Evolutionary conservation across 495 filamentous ascomycete genomes (phyloP).

Genomic region (Aspergillus ostianus): DNA sequence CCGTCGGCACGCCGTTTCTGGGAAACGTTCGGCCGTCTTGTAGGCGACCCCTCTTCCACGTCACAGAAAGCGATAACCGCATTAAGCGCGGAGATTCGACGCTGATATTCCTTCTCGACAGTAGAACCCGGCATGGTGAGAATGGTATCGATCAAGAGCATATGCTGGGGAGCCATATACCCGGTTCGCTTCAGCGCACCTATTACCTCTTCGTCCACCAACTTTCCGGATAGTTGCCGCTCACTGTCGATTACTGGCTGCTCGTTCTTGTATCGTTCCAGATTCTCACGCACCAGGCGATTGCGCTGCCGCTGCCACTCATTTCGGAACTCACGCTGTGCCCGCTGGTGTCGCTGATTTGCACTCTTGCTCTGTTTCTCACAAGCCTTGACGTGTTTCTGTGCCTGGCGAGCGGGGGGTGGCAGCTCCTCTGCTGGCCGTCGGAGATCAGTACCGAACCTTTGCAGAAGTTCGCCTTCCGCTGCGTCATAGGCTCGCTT

Average conservation of each 20-base stretch:
- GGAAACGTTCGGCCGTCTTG: constrained; percentile 5
- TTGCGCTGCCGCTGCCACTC: constrained; percentile 26
- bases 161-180: constrained; percentile 25
- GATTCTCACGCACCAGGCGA: constrained; percentile 22
- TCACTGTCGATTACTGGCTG: constrained; percentile 33
- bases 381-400: neutral
- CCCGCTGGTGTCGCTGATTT: constrained; percentile 23
- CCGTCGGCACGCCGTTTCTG: constrained; percentile 18
- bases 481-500: constrained; percentile 18
- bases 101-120: constrained; percentile 25
- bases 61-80: constrained; percentile 29
- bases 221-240: constrained; percentile 27
- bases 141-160: constrained; percentile 26
- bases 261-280: constrained; percentile 31
- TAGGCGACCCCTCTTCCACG: constrained; percentile 26
- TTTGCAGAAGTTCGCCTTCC: constrained; percentile 8
- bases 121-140: constrained; percentile 15
- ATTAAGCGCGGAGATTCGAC: constrained; percentile 27
- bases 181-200: constrained; percentile 19
- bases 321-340: constrained; percentile 20
- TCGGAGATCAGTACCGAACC: constrained; percentile 14
- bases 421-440: neutral
- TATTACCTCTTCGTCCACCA: constrained; percentile 25
- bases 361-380: constrained; percentile 2
- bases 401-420: neutral